These are phyloP conservation scores for Lachnellula hyalina DNA, from an alignment of 2,329 filamentous ascomycete genomes.

Conservation along the genomic window DNA sequence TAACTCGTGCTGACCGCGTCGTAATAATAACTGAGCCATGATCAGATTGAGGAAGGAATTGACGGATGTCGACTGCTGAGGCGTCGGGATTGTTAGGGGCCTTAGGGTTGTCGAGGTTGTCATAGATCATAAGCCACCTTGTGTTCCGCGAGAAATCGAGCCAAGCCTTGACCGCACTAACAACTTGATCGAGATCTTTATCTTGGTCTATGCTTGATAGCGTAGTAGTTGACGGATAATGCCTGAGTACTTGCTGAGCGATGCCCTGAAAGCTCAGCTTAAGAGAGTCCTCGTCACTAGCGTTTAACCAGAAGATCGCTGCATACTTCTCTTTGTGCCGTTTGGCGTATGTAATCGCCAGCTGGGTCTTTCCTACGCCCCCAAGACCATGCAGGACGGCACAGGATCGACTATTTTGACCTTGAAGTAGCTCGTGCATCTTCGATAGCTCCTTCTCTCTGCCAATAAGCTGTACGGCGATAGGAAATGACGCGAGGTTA, in stretches of 20 bases:
- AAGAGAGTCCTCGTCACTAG: conserved; percentile 33
- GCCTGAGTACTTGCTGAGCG: conserved; percentile 27
- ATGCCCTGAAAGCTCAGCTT: conserved; percentile 32
- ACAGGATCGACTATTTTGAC: conserved; percentile 6
- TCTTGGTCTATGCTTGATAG: conserved; percentile 12
- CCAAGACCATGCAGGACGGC: conserved; percentile 37
- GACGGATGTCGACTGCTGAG: conserved; percentile 5
- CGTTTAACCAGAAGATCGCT: conserved; percentile 40
- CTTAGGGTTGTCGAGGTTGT: conserved; percentile 31
- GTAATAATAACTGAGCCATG: conserved; percentile 14
- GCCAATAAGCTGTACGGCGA: conserved; percentile 17
- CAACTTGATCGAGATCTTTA: neutral
- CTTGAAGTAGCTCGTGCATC: conserved; percentile 17
- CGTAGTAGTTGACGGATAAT: conserved; percentile 23
- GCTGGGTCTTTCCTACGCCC: conserved; percentile 42
- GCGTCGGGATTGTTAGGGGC: neutral
- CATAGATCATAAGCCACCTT: conserved; percentile 32
- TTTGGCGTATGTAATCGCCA: conserved; percentile 34
- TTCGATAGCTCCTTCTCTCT: conserved; percentile 20
- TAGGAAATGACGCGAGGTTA: conserved; percentile 13
- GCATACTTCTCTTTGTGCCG: conserved; percentile 33
- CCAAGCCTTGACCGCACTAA: conserved; percentile 8
- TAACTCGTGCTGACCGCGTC: conserved; percentile 6
- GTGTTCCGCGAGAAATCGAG: conserved; percentile 19
- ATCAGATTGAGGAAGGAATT: conserved; percentile 8